These are phyloP conservation scores for Fusarium sp. DNA, from an alignment of 2,329 filamentous ascomycete species.

Conservation along the genomic window DNA sequence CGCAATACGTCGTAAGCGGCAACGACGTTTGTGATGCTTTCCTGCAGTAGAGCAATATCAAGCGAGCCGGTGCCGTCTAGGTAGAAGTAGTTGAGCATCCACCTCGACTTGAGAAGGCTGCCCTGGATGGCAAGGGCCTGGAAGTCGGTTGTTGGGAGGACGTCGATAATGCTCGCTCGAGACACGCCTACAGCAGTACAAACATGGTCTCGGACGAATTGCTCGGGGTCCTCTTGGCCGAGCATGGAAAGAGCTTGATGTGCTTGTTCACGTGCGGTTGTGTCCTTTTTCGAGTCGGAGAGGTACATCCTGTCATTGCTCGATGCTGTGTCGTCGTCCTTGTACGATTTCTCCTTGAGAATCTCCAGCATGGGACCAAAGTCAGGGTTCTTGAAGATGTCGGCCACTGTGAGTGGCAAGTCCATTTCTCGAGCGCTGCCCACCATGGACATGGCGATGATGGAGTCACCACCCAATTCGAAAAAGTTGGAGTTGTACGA, in stretches of 20 bases:
- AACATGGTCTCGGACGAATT: constrained; percentile 30
- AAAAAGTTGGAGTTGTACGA: constrained; percentile 38
- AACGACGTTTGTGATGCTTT: constrained; percentile 35
- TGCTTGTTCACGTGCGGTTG: neutral
- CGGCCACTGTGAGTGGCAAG: constrained; percentile 37
- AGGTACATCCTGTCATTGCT: constrained; percentile 5
- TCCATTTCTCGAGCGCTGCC: constrained; percentile 32
- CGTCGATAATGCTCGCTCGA: constrained; percentile 43
- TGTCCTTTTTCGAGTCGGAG: constrained; percentile 7
- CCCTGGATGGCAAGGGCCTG: constrained; percentile 35
- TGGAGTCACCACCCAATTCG: constrained; percentile 40
- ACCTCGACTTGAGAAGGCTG: constrained; percentile 38
- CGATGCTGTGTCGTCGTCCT: constrained; percentile 23
- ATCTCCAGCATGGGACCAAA: constrained; percentile 34
- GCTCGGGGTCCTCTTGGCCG: constrained; percentile 5
- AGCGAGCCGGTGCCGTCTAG: constrained; percentile 19
- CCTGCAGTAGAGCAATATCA: constrained; percentile 17
- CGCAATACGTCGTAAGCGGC: constrained; percentile 35
- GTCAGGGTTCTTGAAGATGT: constrained; percentile 41
- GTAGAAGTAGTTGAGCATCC: constrained; percentile 41
- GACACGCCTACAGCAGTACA: constrained; percentile 41
- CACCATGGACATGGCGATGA: constrained; percentile 45
- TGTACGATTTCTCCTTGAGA: constrained; percentile 20
- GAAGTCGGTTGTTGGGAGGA: constrained; percentile 44
- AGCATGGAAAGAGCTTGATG: constrained; percentile 33